Percentiles rank a stretch among this genome's conserved stretches.
phyloP scores from a whole-genome alignment of 495 filamentous ascomycete species.

The Podospora conica region DNA sequence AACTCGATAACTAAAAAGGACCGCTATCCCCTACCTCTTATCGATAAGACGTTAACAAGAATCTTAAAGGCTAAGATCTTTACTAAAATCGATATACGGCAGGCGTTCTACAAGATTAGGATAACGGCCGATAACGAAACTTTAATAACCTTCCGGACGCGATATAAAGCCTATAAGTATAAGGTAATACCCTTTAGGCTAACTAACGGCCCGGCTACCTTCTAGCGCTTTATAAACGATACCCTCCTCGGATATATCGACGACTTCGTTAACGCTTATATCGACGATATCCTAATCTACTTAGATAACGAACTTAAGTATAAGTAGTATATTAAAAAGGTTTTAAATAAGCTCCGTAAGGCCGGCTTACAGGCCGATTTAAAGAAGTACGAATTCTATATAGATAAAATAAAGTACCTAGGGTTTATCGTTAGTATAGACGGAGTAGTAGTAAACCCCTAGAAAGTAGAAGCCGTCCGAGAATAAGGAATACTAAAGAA shows the following conservation, averaged over 20 bases:
- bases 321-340: not conserved
- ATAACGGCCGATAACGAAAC: not conserved
- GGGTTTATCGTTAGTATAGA: not conserved
- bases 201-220: not conserved
- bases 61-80: not conserved
- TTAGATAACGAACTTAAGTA: not conserved
- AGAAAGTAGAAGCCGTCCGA: not conserved
- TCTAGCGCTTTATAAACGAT: not conserved
- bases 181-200: not conserved
- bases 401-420: not conserved
- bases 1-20: not conserved
- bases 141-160: not conserved
- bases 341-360: not conserved
- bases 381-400: not conserved
- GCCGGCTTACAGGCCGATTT: not conserved
- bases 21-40: not conserved
- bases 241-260: not conserved
- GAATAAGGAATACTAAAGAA: not conserved
- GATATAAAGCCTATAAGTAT: not conserved
- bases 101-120: not conserved
- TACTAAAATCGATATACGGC: not conserved
- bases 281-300: not conserved
- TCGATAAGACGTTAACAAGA: not conserved
- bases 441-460: not conserved
- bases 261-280: not conserved